Base-by-base conservation (phyloP, 768 basidiomycete genomes). In the Plicaturopsis crispa region DNA sequence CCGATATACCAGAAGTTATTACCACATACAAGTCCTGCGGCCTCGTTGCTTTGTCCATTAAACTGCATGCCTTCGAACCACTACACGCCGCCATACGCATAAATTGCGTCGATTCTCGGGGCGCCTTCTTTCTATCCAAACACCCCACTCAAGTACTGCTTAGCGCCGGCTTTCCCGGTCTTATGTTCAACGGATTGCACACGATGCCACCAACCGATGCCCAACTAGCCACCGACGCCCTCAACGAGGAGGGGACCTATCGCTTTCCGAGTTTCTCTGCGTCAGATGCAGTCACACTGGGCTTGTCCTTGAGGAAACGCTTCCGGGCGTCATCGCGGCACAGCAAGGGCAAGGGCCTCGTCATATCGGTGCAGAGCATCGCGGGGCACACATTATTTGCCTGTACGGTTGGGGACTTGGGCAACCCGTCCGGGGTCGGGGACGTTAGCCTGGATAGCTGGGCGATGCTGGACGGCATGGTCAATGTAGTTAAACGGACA, bases 371-470 rank as follows among this genome's bases (percentile, higher is more conserved):
- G 41, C 85, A 88, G 57, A 74, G 80, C 12, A 78, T 84, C 42
- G 78, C 77, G 4, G 87, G 87, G 1, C 84, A 89, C 48, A 77
- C 77, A 0, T 60, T 90, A 24, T 89, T 90, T 53, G 68, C 85
- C 1, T 90, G 87, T 49, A 86, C 87, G 1, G 85, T 87, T 24
- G 86, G 87, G 7, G 87, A 89, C 58, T 57, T 86, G 30, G 85
- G 84, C 1, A 73, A 75, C 48, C 54, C 57, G 10, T 72, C 71
- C 31, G 81, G 81, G 13, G 66, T 78, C 26, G 79, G 80, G 11
- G 86, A 87, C 58, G 80, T 87, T 45, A 84, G 80, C 47, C 55
- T 87, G 50, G 85, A 90, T 52, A 84, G 82, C 47, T 90, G 87
- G 87, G 57, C 73, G 21, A 75, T 73, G 50, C 51, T 89, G 31